Base-by-base conservation (phyloP, 2,329 filamentous ascomycete genomes). In the Ophiocordyceps sinensis region DNA sequence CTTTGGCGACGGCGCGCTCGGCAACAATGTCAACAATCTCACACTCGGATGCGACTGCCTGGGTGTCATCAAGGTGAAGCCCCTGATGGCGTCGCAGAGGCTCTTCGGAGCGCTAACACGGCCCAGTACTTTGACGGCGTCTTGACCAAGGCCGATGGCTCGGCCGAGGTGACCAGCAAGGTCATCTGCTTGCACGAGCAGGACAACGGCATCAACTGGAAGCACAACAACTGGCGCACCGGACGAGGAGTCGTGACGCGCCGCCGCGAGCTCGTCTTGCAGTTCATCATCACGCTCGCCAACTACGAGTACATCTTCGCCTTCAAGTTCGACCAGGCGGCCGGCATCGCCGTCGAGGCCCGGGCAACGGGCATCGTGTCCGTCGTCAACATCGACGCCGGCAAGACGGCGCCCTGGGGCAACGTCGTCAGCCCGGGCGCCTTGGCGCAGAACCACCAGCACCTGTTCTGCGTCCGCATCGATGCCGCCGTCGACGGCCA, bases 31-130 rank as follows among this genome's bases (percentile, higher is more conserved):
- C n/a, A 82, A 82, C 56, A 79, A 80, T 45, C 65, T 83, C 3
- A 61, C 63, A 4, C 63, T 82, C 2, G 77, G 78, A 13, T 82
- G 77, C 44, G 78, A 82, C 51, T 79, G 79, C 48, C 65, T 85
- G 0, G 81, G 81, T 6, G 65, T 73, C 1, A 82, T 82, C 54
- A 61, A 60, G 49, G 54, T 52, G 42, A 23, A n/a, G n/a, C n/a
- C n/a, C n/a, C n/a, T n/a, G n/a, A n/a, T n/a, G n/a, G n/a, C n/a
- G n/a, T n/a, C n/a, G n/a, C n/a, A n/a, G n/a, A n/a, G n/a, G n/a
- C n/a, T n/a, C n/a, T 8, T 35, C 8, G 10, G 14, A 17, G 4
- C 28, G 7, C 4, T n/a, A 34, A 12, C 21, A 31, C 28, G 4
- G 23, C 11, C 1, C 19, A 58, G 53, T 63, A 63, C 37, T 61